Percentiles rank a stretch among this genome's conserved stretches.
phyloP scores from a whole-genome alignment of 2,329 filamentous ascomycete genomes.

The Teratosphaeria destructans region DNA sequence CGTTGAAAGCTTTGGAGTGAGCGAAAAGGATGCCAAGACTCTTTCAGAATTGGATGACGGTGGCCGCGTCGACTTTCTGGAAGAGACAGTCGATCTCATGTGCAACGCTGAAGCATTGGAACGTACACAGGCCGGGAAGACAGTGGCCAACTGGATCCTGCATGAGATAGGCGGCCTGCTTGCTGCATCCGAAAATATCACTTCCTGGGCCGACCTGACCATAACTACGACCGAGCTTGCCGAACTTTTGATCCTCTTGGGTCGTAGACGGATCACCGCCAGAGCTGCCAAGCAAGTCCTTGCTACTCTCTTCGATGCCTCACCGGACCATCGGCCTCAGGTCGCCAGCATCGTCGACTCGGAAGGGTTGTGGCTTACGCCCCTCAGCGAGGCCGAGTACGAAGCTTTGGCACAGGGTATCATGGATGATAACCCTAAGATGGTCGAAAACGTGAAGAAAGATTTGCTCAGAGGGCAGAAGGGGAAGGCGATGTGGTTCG shows the following conservation, averaged over 20 bases:
- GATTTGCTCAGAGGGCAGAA: conserved; percentile 42
- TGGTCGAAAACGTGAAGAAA: conserved; percentile 49
- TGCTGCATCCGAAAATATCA: conserved; percentile 16
- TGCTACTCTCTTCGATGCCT: conserved; percentile 42
- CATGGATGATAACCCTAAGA: conserved; percentile 44
- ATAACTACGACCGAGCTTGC: conserved; percentile 33
- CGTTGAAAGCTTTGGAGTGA: conserved; percentile 53
- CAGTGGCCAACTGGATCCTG: conserved; percentile 50
- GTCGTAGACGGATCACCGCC: conserved; percentile 38
- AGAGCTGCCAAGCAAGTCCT: conserved; percentile 52
- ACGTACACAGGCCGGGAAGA: conserved; percentile 31
- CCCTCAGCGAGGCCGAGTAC: conserved; percentile 48
- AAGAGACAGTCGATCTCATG: conserved; percentile 49
- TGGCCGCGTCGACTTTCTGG: conserved; percentile 71
- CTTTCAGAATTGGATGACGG: conserved; percentile 69
- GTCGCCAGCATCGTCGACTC: conserved; percentile 46
- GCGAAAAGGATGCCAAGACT: conserved; percentile 71
- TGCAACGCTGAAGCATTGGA: conserved; percentile 16
- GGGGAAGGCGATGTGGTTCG: conserved; percentile 58
- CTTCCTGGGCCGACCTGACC: conserved; percentile 32
- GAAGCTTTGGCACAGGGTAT: conserved; percentile 42
- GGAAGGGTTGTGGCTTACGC: conserved; percentile 45
- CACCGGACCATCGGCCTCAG: conserved; percentile 27
- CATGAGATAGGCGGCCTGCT: conserved; percentile 43
- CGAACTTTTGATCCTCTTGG: conserved; percentile 32